Conservation (phyloP, 1,284 basidiomycete species). For the Cutaneotrichosporon mucoides region DNA sequence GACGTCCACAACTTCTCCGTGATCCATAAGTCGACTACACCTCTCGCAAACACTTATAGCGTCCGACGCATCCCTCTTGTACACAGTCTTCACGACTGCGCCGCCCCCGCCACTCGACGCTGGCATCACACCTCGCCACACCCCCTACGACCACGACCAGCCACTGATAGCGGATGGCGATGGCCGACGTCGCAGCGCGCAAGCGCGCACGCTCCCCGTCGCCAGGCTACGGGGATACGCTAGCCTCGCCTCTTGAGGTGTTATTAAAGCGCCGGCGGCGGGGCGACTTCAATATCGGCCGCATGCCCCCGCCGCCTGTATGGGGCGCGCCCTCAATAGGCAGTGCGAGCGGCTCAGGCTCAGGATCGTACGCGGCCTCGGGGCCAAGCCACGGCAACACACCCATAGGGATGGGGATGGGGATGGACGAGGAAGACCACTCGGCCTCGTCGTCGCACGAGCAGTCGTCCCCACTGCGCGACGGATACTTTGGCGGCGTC, state of each 20-base stretch:
- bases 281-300: constrained; percentile 1
- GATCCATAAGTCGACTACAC: too few relatives aligned
- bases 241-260: constrained; percentile 40
- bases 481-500: background rate
- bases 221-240: constrained; percentile 26
- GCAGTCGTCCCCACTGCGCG: background rate
- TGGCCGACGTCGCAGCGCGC: constrained; percentile 23
- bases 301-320: background rate
- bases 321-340: background rate
- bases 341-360: background rate
- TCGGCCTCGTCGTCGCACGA: background rate
- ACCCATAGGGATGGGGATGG: background rate
- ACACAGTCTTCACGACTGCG: too few relatives aligned
- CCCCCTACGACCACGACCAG: background rate
- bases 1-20: too few relatives aligned
- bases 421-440: constrained; percentile 1
- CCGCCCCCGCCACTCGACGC: too few relatives aligned
- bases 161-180: background rate
- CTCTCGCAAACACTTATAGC: too few relatives aligned
- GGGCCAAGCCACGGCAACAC: too few relatives aligned
- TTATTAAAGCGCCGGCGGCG: constrained; percentile 37
- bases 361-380: too few relatives aligned
- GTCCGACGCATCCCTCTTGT: too few relatives aligned
- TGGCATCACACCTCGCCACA: too few relatives aligned
- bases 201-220: constrained; percentile 42